phyloP scores from a whole-genome alignment of 2,329 filamentous ascomycete species.

The Fusarium tupiense region DNA sequence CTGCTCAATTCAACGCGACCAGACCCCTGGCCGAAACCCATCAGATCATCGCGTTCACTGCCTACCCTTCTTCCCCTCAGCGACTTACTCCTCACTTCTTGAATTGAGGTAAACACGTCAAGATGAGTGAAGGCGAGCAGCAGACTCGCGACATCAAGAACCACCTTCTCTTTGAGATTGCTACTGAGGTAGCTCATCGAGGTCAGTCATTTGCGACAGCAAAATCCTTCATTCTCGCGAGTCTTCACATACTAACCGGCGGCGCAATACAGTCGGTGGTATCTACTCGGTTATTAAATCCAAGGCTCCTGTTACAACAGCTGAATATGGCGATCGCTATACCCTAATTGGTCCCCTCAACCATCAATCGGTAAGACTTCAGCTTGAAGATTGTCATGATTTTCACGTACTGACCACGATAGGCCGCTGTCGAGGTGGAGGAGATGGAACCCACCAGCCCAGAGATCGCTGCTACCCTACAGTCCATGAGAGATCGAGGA shows the following conservation, averaged over 20 bases:
- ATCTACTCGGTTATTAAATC: slow-evolving; percentile 99
- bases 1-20: slow-evolving; percentile 14
- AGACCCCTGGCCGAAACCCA: slow-evolving; percentile 16
- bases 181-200: slow-evolving; percentile 96
- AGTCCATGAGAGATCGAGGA: slow-evolving; percentile 91
- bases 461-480: slow-evolving; percentile 82
- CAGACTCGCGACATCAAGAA: slow-evolving; percentile 82
- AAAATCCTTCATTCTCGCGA: slow-evolving; percentile 8
- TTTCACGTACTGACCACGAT: slow-evolving; percentile 17
- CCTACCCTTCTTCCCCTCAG: slow-evolving; percentile 15
- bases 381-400: background rate
- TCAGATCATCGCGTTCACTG: slow-evolving; percentile 35
- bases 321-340: slow-evolving; percentile 98
- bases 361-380: slow-evolving; percentile 77
- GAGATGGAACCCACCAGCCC: slow-evolving; percentile 85
- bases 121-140: slow-evolving; percentile 60
- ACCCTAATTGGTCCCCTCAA: slow-evolving; percentile 95
- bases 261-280: slow-evolving; percentile 76
- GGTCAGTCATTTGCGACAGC: slow-evolving; percentile 62
- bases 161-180: slow-evolving; percentile 95
- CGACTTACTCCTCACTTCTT: slow-evolving; percentile 4
- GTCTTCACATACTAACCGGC: slow-evolving; percentile 24
- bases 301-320: slow-evolving; percentile 96
- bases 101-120: slow-evolving; percentile 30
- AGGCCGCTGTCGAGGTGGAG: slow-evolving; percentile 98